phyloP scores from a whole-genome alignment of 2,329 filamentous ascomycete genomes.

The Xylaria sp. region DNA sequence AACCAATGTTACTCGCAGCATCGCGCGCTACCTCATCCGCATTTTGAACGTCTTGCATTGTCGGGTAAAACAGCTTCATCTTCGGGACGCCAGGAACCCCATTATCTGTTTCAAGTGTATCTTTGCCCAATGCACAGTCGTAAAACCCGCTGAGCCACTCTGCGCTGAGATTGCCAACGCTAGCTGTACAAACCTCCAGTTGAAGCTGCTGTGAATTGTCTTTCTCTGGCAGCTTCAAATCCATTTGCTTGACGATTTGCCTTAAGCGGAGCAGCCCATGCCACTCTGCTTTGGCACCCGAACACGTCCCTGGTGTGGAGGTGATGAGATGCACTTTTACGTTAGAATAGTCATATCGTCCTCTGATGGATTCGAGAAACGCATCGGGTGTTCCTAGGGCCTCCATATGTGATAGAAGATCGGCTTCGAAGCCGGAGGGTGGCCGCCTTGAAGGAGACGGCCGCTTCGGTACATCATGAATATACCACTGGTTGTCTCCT shows the following conservation, averaged over 20 bases:
- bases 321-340: conserved; percentile 35
- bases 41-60: conserved; percentile 27
- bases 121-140: conserved; percentile 31
- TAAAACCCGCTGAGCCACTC: conserved; percentile 34
- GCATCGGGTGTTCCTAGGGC: conserved; percentile 28
- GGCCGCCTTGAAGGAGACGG: background rate
- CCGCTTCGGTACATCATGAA: conserved; percentile 36
- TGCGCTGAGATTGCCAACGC: conserved; percentile 31
- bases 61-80: conserved; percentile 35
- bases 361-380: conserved; percentile 32
- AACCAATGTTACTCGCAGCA: conserved; percentile 34
- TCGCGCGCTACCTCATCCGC: conserved; percentile 24
- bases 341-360: conserved; percentile 33
- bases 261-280: conserved; percentile 34
- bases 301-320: conserved; percentile 31
- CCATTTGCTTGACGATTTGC: conserved; percentile 20
- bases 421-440: conserved; percentile 26
- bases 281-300: conserved; percentile 30
- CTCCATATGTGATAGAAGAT: conserved; percentile 29
- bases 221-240: conserved; percentile 18
- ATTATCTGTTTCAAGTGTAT: conserved; percentile 15
- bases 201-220: conserved; percentile 21
- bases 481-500: conserved; percentile 38
- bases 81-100: conserved; percentile 10
- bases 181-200: conserved; percentile 34